Base-by-base conservation (phyloP, 768 basidiomycete genomes). In the Pleurotus tuoliensis region DNA sequence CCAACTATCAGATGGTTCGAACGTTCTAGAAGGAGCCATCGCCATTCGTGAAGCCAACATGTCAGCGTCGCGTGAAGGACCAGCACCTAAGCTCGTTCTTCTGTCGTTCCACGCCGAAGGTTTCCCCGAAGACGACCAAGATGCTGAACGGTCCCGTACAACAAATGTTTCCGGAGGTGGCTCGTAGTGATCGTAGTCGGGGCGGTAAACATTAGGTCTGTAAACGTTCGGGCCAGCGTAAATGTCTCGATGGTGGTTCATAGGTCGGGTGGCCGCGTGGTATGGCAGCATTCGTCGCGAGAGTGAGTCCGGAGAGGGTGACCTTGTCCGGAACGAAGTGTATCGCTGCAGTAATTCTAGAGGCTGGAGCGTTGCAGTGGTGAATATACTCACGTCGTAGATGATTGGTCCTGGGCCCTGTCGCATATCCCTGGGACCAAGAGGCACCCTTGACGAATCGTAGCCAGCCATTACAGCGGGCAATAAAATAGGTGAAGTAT, bases 1-100 rank as follows among this genome's bases (percentile, higher is more conserved):
- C 88, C 89, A 90, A 30, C 74, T 70, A 16, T 87, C 84, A 34
- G 86, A 87, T 30, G 88, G 87, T 65, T 90, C 89, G 64, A 90
- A 84, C 75, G 84, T 81, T 60, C 86, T 76, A 58, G 79, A 50
- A 30, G 68, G 66, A 24, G 73, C 70, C 51, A 69, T 60, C 50
- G 64, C 51, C 51, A 52, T 52, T 20, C 51, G 51, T 18, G 51
- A 52, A 55, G 57, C 51, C 18, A 52, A 22, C 51, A 52, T 52
- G 39, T 52, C 51, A 9, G 34, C 38, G 40, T 52, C 51, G 38
- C 51, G 51, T 11, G 51, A 40, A 25, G 51, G 30, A 15, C 51
- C 37, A 16, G 51, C 16, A 22, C 51, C 51, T 20, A 40, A n/a
- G 51, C 51, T 52, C 38, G 27, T 40, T 41, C 51, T 38, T 7